These are phyloP conservation scores for Sporothrix curviconia DNA, from an alignment of 2,329 filamentous ascomycete species.

Conservation along the genomic window DNA sequence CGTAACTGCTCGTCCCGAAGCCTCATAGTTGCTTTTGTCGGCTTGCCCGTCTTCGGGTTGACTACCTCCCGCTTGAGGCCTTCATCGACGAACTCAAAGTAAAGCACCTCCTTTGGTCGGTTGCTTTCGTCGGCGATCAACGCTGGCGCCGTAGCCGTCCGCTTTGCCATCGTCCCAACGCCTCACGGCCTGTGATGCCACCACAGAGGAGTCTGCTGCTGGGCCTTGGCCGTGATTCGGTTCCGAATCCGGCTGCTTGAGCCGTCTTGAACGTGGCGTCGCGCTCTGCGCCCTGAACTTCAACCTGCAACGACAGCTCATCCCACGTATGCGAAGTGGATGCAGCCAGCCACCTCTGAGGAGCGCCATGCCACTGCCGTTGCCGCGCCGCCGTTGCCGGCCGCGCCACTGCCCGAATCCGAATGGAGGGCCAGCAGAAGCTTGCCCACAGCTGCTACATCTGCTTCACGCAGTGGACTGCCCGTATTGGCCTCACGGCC, in stretches of 20 bases:
- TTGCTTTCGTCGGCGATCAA: constrained; percentile 19
- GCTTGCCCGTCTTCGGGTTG: constrained; percentile 65
- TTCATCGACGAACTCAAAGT: constrained; percentile 89
- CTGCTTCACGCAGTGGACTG: constrained; percentile 61
- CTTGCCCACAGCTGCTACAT: constrained; percentile 74
- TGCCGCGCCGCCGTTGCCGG: too few relatives aligned
- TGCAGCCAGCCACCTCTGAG: constrained; percentile 56
- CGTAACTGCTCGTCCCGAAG: constrained; percentile 73
- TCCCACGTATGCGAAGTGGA: constrained; percentile 85
- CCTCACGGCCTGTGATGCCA: constrained; percentile 45
- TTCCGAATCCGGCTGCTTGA: constrained; percentile 42
- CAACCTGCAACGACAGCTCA: constrained; percentile 73
- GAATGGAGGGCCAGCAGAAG: constrained; percentile 14
- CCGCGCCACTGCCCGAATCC: not conserved
- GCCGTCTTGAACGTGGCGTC: constrained; percentile 59
- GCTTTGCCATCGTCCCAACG: constrained; percentile 24
- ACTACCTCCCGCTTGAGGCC: constrained; percentile 77
- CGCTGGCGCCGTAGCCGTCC: constrained; percentile 21
- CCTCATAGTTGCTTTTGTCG: constrained; percentile 59
- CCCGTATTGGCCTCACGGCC: constrained; percentile 80
- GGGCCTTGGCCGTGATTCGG: constrained; percentile 34
- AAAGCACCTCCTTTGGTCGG: constrained; percentile 57
- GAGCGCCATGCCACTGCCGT: constrained; percentile 33
- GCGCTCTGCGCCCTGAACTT: constrained; percentile 61
- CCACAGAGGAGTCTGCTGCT: constrained; percentile 52